Percentiles rank a stretch among this genome's conserved stretches.
These are phyloP conservation scores for Lactifluus subvellereus DNA, from an alignment of 768 basidiomycete genomes.

Conservation along the genomic window DNA sequence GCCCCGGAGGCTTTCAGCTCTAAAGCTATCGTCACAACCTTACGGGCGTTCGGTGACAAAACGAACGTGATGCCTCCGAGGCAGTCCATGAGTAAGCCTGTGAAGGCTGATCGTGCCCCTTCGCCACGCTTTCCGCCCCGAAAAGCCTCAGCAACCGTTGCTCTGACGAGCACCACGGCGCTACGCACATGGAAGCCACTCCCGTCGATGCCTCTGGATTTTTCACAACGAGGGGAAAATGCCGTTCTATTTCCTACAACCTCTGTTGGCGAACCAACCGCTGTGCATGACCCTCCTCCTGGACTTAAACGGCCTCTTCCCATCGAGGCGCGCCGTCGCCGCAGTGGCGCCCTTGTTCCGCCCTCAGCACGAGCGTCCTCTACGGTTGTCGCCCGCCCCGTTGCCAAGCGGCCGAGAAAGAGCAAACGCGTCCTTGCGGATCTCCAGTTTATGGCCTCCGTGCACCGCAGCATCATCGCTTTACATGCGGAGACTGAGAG, in stretches of 20 bases:
- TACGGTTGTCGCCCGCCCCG: constrained; percentile 3
- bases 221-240: constrained; percentile 6
- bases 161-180: constrained; percentile 19
- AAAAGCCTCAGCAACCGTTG: constrained; percentile 21
- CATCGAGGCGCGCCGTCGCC: constrained; percentile 12
- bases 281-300: neutral
- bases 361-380: constrained; percentile 3
- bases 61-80: constrained; percentile 14
- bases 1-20: constrained; percentile 14
- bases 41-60: constrained; percentile 19
- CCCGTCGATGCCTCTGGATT: neutral
- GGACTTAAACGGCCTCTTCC: constrained; percentile 18
- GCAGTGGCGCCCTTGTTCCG: constrained; percentile 17
- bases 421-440: constrained; percentile 24
- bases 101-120: neutral
- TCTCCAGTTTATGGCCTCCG: constrained; percentile 21
- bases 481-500: constrained; percentile 3
- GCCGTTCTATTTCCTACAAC: constrained; percentile 10
- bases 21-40: constrained; percentile 8
- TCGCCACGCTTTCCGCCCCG: constrained; percentile 15
- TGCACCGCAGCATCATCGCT: constrained; percentile 21
- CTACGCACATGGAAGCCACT: constrained; percentile 12
- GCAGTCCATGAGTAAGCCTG: neutral
- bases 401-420: constrained; percentile 22
- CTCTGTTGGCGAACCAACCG: neutral